Percentiles rank a stretch among this genome's conserved stretches.
These are phyloP conservation scores for Cryptococcus sp. DNA, from an alignment of 1,284 basidiomycete species.

Conservation along the genomic window DNA sequence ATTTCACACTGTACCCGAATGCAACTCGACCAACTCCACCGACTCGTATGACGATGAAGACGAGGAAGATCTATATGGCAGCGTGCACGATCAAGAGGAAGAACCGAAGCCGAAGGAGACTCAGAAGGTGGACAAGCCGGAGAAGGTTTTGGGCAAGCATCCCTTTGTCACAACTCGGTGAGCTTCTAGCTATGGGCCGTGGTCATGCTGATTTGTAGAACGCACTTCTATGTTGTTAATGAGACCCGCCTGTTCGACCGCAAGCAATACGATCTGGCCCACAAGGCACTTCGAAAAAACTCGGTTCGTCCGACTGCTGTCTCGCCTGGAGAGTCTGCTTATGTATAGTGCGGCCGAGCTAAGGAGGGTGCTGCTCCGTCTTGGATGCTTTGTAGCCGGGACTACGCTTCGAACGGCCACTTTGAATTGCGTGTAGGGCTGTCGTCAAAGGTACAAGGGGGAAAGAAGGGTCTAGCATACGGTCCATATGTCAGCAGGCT, in stretches of 20 bases:
- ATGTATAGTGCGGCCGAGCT: slow-evolving; percentile 9
- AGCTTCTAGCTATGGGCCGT: background rate
- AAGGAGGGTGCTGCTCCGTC: slow-evolving; percentile 1
- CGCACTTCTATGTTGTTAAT: slow-evolving; percentile 22
- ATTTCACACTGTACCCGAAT: slow-evolving; percentile 4
- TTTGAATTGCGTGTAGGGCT: slow-evolving; percentile 16
- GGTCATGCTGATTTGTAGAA: slow-evolving; percentile 5
- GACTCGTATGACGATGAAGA: slow-evolving; percentile 1
- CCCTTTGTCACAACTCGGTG: too few relatives aligned
- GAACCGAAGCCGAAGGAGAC: slow-evolving; percentile 3
- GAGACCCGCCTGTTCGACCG: slow-evolving; percentile 16
- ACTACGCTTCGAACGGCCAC: slow-evolving; percentile 12
- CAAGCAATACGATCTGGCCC: slow-evolving; percentile 15
- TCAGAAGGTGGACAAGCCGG: too few relatives aligned
- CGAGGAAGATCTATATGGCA: slow-evolving; percentile 12
- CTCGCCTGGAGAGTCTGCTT: background rate
- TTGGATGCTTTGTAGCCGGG: slow-evolving; percentile 11
- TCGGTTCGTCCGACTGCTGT: slow-evolving; percentile 11
- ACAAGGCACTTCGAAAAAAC: slow-evolving; percentile 10
- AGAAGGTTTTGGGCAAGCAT: too few relatives aligned
- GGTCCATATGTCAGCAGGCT: slow-evolving; percentile 14
- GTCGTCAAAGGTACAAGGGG: background rate
- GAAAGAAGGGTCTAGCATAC: slow-evolving; percentile 15
- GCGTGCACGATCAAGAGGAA: slow-evolving; percentile 4
- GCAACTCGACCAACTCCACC: background rate